Base-by-base conservation (phyloP, 2,329 filamentous ascomycete genomes). In the Ceratocystis harringtonii region DNA sequence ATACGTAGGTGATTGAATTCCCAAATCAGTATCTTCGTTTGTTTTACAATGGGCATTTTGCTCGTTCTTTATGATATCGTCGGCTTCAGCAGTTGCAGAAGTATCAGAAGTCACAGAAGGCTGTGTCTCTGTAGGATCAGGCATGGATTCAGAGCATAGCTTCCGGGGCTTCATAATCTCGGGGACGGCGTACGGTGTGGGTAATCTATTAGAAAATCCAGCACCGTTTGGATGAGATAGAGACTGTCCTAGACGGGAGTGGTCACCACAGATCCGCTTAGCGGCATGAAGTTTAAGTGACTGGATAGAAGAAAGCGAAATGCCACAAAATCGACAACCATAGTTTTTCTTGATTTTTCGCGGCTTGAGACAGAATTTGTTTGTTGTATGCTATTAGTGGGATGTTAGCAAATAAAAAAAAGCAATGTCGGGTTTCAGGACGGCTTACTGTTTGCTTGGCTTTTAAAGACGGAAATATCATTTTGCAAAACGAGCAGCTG, bases 191-290 rank as follows among this genome's bases (percentile, higher is more conserved):
- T 61, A 30, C 6, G 63, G 63, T 12, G 41, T 62, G 1, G 43
- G n/a, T 8, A 63, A 30, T 19, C 17, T 15, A 12, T 17, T 22
- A 3, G 45, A 3, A 48, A 58, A 19, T 1, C 28, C 22, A n/a
- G 19, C 3, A 2, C 66, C 63, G 12, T 67, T 67, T 1, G 66
- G 63, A 12, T 57, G 10, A 1, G 36, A 12, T 4, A 3, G 5
- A 8, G 19, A 64, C 58, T 66, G 64, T 6, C 66, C 62, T 44
- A 68, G 25, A 15, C 44, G 30, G 17, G 69, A 68, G 66, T 77
- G 76, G 2, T 72, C 69, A n/a, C 80, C 79, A 68, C 81, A 84
- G 2, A 81, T 76, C 2, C 72, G 70, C 64, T 76, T 76, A 45
- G 74, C 72, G 0, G 71, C 67, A 67, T 83, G 81, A 71, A 81